Base-by-base conservation (phyloP, 805 yeast species). In the Saturnispora ahearnii region DNA sequence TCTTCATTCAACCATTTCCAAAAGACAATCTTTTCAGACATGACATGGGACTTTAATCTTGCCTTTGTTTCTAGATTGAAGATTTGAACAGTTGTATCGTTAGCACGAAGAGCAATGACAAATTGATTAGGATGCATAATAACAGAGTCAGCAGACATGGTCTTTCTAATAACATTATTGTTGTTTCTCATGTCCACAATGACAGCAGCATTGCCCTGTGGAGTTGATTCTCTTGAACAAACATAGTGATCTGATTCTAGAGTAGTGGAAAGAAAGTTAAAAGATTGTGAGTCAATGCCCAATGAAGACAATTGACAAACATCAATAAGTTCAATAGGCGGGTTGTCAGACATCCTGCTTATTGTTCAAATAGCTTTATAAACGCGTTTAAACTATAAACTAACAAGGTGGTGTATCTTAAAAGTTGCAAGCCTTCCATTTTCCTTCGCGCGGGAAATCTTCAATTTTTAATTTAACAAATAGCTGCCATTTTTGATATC, bases 271-370 rank as follows among this genome's bases (percentile, higher is more conserved):
- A 88, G 83, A 73, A 91, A 91, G 62, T 89, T 96, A 59, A 93
- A 79, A 53, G 91, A 82, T 59, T 79, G 76, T 53, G 85, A 90
- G 65, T 82, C 84, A 64, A 93, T 86, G 53, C 96, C 96, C 69
- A 89, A 72, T 54, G 82, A 72, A 53, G 95, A 79, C 70, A 93
- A 81, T 74, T 86, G 95, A 61, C 89, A 80, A 72, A 89, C 83
- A 74, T 91, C 98, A 61, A 95, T 90, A 72, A 91, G 89, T 72
- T 91, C 96, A 71, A 91, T 91, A 58, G 99, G 99, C 59, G 95
- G 84, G 45, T 59, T 61, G 65, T 88, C 96, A 26, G 66, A 59
- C 68, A 65, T 64, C 45, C 44, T 32, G 45, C 43, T 50, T 36
- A 31, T 24, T 38, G 26, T 24, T 24, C 28, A 24, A 15, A 22